A percentile compares a stretch with the other conserved stretches of the same genome.
phyloP scores from a whole-genome alignment of 2,329 filamentous ascomycete species.

The Diaporthe destruens region DNA sequence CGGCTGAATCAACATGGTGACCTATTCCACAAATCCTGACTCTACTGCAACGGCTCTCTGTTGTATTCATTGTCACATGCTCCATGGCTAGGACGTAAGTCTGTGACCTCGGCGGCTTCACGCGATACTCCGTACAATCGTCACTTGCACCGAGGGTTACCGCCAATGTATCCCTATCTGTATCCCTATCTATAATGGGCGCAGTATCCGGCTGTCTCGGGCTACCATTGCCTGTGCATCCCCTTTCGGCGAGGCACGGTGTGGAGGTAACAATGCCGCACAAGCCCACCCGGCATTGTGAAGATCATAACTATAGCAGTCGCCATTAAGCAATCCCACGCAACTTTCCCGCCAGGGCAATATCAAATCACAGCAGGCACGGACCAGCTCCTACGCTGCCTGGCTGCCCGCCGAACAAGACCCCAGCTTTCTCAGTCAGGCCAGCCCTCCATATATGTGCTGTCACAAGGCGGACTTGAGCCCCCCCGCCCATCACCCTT shows the following conservation, averaged over 20 bases:
- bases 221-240: not conserved
- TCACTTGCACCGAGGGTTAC: constrained; percentile 3
- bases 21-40: not conserved
- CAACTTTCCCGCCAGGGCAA: constrained; percentile 6
- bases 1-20: not conserved
- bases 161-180: constrained; percentile 2
- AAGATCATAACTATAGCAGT: constrained; percentile 21
- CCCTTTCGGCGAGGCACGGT: not conserved
- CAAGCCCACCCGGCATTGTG: not conserved
- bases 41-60: not conserved
- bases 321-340: not conserved
- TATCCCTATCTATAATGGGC: too few species aligned
- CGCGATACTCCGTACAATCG: constrained; percentile 14
- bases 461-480: constrained; percentile 3
- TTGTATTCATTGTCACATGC: not conserved
- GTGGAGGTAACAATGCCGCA: not conserved
- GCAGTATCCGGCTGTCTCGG: not conserved
- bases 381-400: constrained; percentile 8
- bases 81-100: not conserved
- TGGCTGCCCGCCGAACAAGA: not conserved
- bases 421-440: constrained; percentile 5
- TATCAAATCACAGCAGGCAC: constrained; percentile 13
- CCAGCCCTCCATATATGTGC: constrained; percentile 5
- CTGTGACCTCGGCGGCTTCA: not conserved
- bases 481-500: not conserved